Conservation (phyloP, 2,329 filamentous ascomycete genomes). For the Trichophyton benhamiae region DNA sequence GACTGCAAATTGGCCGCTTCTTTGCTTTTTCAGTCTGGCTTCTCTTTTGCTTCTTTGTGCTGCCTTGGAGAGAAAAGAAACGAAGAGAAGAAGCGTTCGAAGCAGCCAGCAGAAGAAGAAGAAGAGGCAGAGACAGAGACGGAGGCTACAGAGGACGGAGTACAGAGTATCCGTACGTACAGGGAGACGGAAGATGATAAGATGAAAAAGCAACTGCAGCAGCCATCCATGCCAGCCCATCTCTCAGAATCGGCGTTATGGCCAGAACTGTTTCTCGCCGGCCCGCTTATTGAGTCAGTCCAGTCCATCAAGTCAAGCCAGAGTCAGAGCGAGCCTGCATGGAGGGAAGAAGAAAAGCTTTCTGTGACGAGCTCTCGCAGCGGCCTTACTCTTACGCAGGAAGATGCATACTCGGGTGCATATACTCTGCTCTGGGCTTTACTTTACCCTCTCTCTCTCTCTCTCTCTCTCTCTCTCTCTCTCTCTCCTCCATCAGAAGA, state of each 20-base stretch:
- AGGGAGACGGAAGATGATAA: no score
- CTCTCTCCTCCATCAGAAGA: no score
- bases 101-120: neutral
- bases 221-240: neutral
- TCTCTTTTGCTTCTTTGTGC: constrained; percentile 11
- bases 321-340: neutral
- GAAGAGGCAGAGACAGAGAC: neutral
- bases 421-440: no score
- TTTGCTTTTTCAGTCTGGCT: constrained; percentile 1
- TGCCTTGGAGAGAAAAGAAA: neutral
- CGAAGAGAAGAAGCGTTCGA: neutral
- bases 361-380: neutral
- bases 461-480: no score
- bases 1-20: neutral
- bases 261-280: neutral
- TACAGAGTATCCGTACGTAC: no score
- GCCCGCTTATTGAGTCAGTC: neutral
- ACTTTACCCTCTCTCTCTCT: no score
- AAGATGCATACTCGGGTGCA: no score
- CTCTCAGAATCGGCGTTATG: neutral
- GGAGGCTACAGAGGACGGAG: no score
- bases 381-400: neutral
- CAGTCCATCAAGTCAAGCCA: neutral
- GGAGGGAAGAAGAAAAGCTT: neutral
- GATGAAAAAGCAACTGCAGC: neutral